Evolutionary conservation across 345 rosid species (phyloP).

Genomic region (Psidium guajava): DNA sequence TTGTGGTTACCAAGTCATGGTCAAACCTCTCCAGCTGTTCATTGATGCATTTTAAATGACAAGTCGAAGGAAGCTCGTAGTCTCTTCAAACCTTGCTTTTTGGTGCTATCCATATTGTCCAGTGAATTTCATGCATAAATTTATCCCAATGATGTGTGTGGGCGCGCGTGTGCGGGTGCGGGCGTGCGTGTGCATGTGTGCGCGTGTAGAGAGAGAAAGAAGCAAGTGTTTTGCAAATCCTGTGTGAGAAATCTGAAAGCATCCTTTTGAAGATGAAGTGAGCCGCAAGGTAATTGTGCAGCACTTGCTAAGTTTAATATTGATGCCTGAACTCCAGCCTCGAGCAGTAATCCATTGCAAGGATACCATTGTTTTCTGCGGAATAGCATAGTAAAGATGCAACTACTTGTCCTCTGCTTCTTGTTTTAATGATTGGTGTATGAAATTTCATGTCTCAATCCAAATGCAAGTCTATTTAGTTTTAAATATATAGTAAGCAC

Average conservation of each 20-base stretch:
- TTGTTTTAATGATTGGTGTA: background rate
- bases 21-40: background rate
- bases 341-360: background rate
- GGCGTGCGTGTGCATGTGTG: too few species aligned
- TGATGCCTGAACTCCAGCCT: background rate
- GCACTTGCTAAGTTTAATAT: background rate
- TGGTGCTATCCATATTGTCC: background rate
- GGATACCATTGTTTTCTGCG: background rate
- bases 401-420: background rate
- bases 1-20: background rate
- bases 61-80: background rate
- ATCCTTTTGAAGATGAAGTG: background rate
- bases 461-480: background rate
- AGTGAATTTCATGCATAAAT: background rate
- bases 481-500: background rate
- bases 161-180: too few species aligned
- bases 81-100: background rate
- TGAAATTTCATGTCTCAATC: background rate
- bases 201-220: too few species aligned
- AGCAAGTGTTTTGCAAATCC: background rate
- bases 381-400: background rate
- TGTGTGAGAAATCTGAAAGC: background rate
- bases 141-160: too few species aligned
- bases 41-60: background rate
- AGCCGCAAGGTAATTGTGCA: background rate